Evolutionary conservation across 345 rosid genomes (phyloP), one percentile per base, ranked within the genome.

Genomic region (Eucalyptus urophylla): DNA sequence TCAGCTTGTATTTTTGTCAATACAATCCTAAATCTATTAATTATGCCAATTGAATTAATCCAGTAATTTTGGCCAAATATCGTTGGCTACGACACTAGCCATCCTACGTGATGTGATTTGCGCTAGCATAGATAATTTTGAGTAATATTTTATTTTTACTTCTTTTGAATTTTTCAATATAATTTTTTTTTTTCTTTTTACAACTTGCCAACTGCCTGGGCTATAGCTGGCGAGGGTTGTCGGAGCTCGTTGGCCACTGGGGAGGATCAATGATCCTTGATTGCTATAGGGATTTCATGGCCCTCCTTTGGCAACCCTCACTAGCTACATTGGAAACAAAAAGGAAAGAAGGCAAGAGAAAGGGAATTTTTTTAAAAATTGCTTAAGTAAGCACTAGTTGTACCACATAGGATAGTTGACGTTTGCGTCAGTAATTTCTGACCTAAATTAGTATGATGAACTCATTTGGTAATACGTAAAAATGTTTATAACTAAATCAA

Each of bases 171-270:
- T 22, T 21, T 54, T 56, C 2, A 21, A 21, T 22, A 8, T 22
- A 56, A 54, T 54, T 53, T 8, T 3, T 53, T 54, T 21, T 54
- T 56, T 56, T 56, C 6, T 22, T 22, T 56, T 56, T 22, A 24
- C 62, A 56, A 56, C 13, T 22, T 0, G 4, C 9, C 0, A 0
- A 53, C 24, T 4, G 2, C 10, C 2, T 0, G 0, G 10, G 11
- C 0, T 53, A 10, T 53, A 19, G 10, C 0, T 19, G 0, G 1
- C 11, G 2, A 53, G 58, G 58, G 5, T 53, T 53, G 24, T 0
- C 8, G 11, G 58, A 53, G 24, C 24, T 56, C 1, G 0, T 1
- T 56, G 13, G 13, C 27, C 27, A 56, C 0, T 9, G 14, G 14
- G 29, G 13, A 24, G 29, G 62, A 22, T 25, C 29, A 56, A 56